Base-by-base conservation (phyloP, 306 rosid species). In the Oemleria cerasiformis region DNA sequence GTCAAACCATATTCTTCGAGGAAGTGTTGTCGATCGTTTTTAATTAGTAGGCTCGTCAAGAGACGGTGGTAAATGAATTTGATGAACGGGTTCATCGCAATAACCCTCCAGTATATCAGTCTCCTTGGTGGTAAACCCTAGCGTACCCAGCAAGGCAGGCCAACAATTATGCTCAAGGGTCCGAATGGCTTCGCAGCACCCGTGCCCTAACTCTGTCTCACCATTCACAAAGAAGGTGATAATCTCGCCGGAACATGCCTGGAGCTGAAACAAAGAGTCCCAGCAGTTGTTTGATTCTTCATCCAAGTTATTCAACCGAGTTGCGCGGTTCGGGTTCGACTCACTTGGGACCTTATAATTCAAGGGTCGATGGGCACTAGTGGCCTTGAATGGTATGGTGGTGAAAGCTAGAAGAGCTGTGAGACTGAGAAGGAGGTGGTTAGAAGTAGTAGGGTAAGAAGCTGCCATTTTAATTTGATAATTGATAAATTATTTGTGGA, bases 51-150 rank as follows among this genome's bases (percentile, higher is more conserved):
- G 72, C 59, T 42, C n/a, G 42, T 12, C 34, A 25, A 54, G n/a
- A 40, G 76, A 47, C 4, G 49, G 57, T 8, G 57, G 75, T 25
- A 30, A 1, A 14, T 64, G 75, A 30, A 9, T 63, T 14, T 54
- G 76, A 34, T 54, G 76, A 34, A 12, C 72, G 20, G 49, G 65
- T 14, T 20, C 81, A 59, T 85, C 84, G 61, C 95, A 91, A 43
- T 83, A 91, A 6, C 85, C 86, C 54, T 77, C 80, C 5, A 91
- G 83, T 3, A 85, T 9, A 66, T 86, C 82, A 51, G 81, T 85
- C 76, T 88, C 97, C 73, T 83, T 71, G 0, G 25, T 55, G 9
- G 92, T 91, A 57, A 86, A 82, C 10, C 97, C 97, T 10, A 91
- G 75, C 7, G 92, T 72, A 5, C 72, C 39, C 36, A 88, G 67